Base-by-base conservation (phyloP, 306 rosid genomes). In the Geum urbanum region DNA sequence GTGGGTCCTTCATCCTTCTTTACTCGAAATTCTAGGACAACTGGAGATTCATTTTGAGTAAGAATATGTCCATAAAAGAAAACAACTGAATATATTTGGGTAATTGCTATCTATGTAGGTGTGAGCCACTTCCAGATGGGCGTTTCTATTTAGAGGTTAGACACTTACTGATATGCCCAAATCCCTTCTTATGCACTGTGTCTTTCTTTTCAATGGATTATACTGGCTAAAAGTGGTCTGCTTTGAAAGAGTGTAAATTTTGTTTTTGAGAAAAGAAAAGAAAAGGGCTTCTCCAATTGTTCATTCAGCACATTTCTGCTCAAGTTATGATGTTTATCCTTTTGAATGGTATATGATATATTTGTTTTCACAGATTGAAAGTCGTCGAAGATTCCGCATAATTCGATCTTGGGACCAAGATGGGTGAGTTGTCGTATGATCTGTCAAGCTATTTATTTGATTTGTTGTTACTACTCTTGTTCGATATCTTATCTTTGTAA, bases 121-220 rank as follows among this genome's bases (percentile, higher is more conserved):
- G 99, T 72, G 97, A 94, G 72, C 99, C 99, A 66, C 92, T 94
- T 78, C 86, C 91, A n/a, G 99, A 94, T 77, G 99, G 99, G 60
- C 97, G 99, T 59, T 89, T 94, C 71, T 91, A 91, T 87, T 79
- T 94, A 76, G 96, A 91, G 99, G 99, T 94, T 80, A 81, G 76
- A 50, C 20, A 52, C 56, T 6, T 18, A 48, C 54, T 19, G 37
- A 48, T 55, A 27, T 51, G 52, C 69, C 68, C 8, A 32, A 58
- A 19, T 69, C 47, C 47, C 67, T 37, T 54, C 71, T 20, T 27
- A 46, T 73, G 55, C 48, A 66, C 51, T 58, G 22, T 27, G 61
- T 32, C 3, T 32, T 32, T 32, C 37, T 32, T 32, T 32, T 32
- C 37, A 32, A 32, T 32, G 37, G 4, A 32, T 32, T 32, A 32